A percentile compares a stretch with the other conserved stretches of the same genome.
Evolutionary conservation across 805 yeast genomes (phyloP).

Genomic region (Ogataea glucozyma): DNA sequence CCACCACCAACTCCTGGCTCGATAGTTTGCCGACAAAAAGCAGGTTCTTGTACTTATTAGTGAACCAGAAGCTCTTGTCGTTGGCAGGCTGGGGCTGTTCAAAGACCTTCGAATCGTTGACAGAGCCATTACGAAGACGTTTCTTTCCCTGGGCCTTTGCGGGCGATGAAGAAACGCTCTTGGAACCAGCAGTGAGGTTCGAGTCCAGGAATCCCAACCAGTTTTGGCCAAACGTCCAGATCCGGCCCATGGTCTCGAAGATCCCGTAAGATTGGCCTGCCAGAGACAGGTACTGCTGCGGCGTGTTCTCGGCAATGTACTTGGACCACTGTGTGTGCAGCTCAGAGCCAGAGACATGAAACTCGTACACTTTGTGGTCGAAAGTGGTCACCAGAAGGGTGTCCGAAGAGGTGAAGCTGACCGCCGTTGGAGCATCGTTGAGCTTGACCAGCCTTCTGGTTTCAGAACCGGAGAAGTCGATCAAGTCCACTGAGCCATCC

Average conservation of each 20-base stretch:
- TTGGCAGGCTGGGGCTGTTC: conserved; percentile 15
- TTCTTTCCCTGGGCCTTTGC: conserved; percentile 32
- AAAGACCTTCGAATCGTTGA: conserved; percentile 3
- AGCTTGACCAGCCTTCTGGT: conserved; percentile 55
- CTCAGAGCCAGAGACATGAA: conserved; percentile 40
- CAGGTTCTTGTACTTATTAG: conserved; percentile 73
- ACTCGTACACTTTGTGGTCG: conserved; percentile 76
- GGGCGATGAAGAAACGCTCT: conserved; percentile 37
- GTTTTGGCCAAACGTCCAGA: conserved; percentile 87
- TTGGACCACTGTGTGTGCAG: conserved; percentile 77
- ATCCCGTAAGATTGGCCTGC: conserved; percentile 75
- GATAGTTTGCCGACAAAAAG: conserved; percentile 58
- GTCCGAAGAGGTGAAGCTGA: conserved; percentile 50
- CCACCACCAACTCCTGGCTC: conserved; percentile 59
- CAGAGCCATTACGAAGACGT: conserved; percentile 36
- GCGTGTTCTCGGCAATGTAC: conserved; percentile 71
- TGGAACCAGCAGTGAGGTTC: conserved; percentile 26
- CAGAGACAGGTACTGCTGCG: conserved; percentile 56
- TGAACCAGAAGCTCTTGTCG: conserved; percentile 65
- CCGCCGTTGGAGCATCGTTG: conserved; percentile 58
- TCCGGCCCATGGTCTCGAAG: conserved; percentile 45
- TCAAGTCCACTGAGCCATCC: conserved; percentile 64
- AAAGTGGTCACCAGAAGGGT: conserved; percentile 67
- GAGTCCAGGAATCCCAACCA: conserved; percentile 82
- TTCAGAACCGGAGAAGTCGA: conserved; percentile 33